Base-by-base conservation (phyloP, 257 asterid species). In the Solanum virginianum region DNA sequence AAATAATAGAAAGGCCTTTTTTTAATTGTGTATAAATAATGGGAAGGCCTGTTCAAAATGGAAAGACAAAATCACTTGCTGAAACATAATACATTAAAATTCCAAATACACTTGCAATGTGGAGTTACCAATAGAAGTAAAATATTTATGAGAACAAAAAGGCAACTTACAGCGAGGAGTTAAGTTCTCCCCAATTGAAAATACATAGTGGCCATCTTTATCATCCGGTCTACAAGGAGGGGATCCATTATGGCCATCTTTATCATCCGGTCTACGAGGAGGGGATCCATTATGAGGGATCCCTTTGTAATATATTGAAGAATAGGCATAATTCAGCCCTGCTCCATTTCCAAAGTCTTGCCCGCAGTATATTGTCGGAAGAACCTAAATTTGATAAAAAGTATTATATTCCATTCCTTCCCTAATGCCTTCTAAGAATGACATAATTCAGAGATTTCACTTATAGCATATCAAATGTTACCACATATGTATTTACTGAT, bases 181-280 rank as follows among this genome's bases (percentile, higher is more conserved):
- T 87, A 95, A 85, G 89, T 90, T 94, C 90, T 95, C 98, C 90
- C 97, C 97, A 90, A 93, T 86, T 71, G 89, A 92, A 87, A 89
- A 95, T 68, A 86, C 90, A 87, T 90, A 95, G 89, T 95, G 98
- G 26, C 98, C 98, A 85, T 95, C 98, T 89, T 94, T 94, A 89
- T 94, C 98, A 88, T 95, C 97, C 51, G 93, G 87, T 86, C 98
- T 91, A 96, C 92, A 90, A 16, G 98, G 98, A 60, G 98, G 98
- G 87, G 98, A 95, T 57, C 93, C 94, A 87, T 87, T 92, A 65
- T 87, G 92, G 26, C 98, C 98, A 85, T 95, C 98, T 89, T 94
- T 94, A 89, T 94, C 98, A 88, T 95, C 97, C 51, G 93, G 87
- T 86, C 98, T 91, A 96, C 92, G 91, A 16, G 98, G 98, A 60